These are phyloP conservation scores for Lasiodiplodia sp. DNA, from an alignment of 2,329 filamentous ascomycete species.

Conservation along the genomic window DNA sequence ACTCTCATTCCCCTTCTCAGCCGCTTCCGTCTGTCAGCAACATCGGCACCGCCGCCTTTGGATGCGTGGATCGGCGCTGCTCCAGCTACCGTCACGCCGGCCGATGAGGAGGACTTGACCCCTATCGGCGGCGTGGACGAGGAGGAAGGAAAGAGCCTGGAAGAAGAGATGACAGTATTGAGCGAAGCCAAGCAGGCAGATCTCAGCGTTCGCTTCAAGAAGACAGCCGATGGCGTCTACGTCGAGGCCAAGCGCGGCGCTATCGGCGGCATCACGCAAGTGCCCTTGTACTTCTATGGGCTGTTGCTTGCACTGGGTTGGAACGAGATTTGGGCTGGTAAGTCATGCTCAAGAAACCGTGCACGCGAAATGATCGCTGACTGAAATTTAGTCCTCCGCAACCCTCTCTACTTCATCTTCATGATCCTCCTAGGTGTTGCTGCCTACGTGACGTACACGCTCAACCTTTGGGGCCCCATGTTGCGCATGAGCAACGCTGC, in stretches of 20 bases:
- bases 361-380: not conserved
- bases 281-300: slow-evolving; percentile 94
- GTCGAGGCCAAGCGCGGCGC: slow-evolving; percentile 97
- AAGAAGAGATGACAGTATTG: slow-evolving; percentile 96
- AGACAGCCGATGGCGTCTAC: slow-evolving; percentile 96
- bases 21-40: slow-evolving; percentile 79
- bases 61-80: slow-evolving; percentile 82
- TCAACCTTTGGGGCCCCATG: slow-evolving; percentile 96
- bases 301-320: slow-evolving; percentile 90
- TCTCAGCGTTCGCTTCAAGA: slow-evolving; percentile 94
- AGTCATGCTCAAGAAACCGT: slow-evolving; percentile 47
- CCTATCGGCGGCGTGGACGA: slow-evolving; percentile 95
- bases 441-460: slow-evolving; percentile 87
- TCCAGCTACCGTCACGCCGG: slow-evolving; percentile 74
- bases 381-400: slow-evolving; percentile 75
- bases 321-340: slow-evolving; percentile 97
- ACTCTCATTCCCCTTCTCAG: slow-evolving; percentile 88
- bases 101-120: slow-evolving; percentile 87
- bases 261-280: slow-evolving; percentile 91
- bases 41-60: slow-evolving; percentile 80
- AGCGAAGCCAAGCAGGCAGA: slow-evolving; percentile 90
- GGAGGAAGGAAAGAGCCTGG: slow-evolving; percentile 90
- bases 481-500: slow-evolving; percentile 94
- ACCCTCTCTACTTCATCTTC: slow-evolving; percentile 91
- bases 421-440: slow-evolving; percentile 77